Evolutionary conservation across 2,329 filamentous ascomycete species (phyloP), one percentile per base, ranked within the genome.

Genomic region (Fusarium citri): DNA sequence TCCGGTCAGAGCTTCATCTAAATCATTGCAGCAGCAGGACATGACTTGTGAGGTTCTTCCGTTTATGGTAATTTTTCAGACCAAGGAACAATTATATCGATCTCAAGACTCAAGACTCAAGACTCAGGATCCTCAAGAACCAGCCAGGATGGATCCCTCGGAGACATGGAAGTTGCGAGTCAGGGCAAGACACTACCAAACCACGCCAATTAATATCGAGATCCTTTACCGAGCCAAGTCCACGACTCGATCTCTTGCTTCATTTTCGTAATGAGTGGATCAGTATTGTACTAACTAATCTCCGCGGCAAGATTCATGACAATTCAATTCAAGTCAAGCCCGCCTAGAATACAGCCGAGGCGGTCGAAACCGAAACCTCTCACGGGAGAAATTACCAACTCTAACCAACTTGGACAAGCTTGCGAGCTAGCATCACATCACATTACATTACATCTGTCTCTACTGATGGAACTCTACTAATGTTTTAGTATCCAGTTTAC

Each of bases 111-210:
- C 20, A 23, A 48, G 45, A 22, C 23, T n/a, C 25, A 55, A 47
- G 31, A 20, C 30, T 23, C 10, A 18, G 25, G 20, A 37, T 4
- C 25, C 28, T 45, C 48, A 10, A 40, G 18, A 37, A 10, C 34
- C 34, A 37, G 47, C 55, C 45, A 66, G 60, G 48, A 37, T 40
- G 62, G 62, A 43, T 20, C 26, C 48, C 40, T 43, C 55, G 55
- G 61, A 47, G 26, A 49, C 31, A 12, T 41, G 48, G 63, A 47
- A 49, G 48, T 45, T n/a, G 30, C 43, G 63, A 66, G 63, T 66
- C 63, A 66, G 63, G 48, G 22, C 28, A 26, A 26, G 45, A 40
- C 45, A 50, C 37, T 11, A 40, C n/a, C 40, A 47, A 42, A 58
- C 50, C 41, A 41, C 16, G 26, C 26, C 40, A 34, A 31, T n/a